These are phyloP conservation scores for Solanum bulbocastanum DNA, from an alignment of 257 asterid genomes.

Conservation along the genomic window DNA sequence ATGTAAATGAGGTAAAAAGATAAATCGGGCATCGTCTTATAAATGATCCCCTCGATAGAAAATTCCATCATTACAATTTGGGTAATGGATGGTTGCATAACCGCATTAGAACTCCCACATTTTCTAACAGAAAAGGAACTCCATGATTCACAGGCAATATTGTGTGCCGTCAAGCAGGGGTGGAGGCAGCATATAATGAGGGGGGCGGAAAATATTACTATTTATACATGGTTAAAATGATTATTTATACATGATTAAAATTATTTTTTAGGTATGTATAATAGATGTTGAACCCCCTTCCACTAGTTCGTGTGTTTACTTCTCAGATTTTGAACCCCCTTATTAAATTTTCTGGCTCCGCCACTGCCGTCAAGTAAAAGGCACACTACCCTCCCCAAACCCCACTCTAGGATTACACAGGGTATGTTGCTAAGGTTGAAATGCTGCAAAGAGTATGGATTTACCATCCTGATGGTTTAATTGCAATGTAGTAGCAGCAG, in stretches of 20 bases:
- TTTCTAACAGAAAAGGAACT: too few species aligned
- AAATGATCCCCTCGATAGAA: neutral
- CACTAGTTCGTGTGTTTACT: too few species aligned
- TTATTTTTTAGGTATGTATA: too few species aligned
- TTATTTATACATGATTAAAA: too few species aligned
- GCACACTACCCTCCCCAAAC: neutral
- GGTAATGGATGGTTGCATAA: neutral
- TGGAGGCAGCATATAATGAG: too few species aligned
- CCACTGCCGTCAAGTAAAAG: neutral
- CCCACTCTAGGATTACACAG: neutral
- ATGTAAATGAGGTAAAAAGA: neutral
- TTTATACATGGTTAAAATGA: too few species aligned
- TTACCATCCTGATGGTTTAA: constrained; percentile 36
- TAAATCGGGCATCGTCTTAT: neutral
- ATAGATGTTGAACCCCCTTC: too few species aligned
- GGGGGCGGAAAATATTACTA: too few species aligned
- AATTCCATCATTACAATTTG: neutral
- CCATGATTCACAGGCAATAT: neutral
- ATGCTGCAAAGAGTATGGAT: neutral
- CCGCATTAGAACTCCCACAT: neutral
- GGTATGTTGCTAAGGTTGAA: neutral
- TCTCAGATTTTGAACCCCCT: too few species aligned
- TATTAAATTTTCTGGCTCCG: too few species aligned
- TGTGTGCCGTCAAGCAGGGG: neutral
- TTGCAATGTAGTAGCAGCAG: constrained; percentile 66